Conservation (phyloP, 2,329 filamentous ascomycete species). For the Fusarium pseudonygamai region DNA sequence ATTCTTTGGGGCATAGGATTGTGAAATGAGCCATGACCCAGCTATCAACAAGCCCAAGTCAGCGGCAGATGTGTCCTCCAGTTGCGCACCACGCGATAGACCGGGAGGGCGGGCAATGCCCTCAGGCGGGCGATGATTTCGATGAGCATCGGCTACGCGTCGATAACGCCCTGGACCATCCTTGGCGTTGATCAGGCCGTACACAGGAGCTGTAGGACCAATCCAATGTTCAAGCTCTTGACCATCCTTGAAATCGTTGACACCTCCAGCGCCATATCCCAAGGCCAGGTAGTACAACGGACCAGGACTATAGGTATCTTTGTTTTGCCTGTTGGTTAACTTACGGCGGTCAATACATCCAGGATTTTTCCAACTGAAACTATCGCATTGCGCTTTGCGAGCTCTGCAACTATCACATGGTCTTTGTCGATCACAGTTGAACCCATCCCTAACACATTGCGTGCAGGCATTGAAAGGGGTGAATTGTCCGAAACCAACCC, state of each 20-base stretch:
- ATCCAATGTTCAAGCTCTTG: slow-evolving; percentile 34
- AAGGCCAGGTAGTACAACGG: slow-evolving; percentile 49
- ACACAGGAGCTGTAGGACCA: slow-evolving; percentile 32
- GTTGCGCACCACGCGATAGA: accelerated
- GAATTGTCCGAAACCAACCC: slow-evolving; percentile 47
- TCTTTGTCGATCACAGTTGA: slow-evolving; percentile 49
- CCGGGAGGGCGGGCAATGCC: background rate
- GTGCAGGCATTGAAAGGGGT: slow-evolving; percentile 40
- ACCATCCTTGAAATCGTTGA: slow-evolving; percentile 37
- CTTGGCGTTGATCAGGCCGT: background rate
- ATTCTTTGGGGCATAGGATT: background rate
- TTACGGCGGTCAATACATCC: slow-evolving; percentile 10
- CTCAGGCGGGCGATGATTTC: slow-evolving; percentile 8
- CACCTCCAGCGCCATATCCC: slow-evolving; percentile 42
- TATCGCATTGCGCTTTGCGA: background rate
- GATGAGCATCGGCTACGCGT: background rate
- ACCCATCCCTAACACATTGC: slow-evolving; percentile 16
- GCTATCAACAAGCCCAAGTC: background rate
- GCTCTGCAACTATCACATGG: slow-evolving; percentile 50
- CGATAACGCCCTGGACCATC: background rate
- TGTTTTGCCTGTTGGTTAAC: too few species aligned
- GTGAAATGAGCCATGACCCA: background rate
- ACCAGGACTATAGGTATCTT: slow-evolving; percentile 12
- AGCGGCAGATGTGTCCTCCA: background rate
- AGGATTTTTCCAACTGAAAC: background rate